A percentile compares a stretch with the other conserved stretches of the same genome.
phyloP scores from a whole-genome alignment of 2,329 filamentous ascomycete species.

The Ceratocystis papillata region DNA sequence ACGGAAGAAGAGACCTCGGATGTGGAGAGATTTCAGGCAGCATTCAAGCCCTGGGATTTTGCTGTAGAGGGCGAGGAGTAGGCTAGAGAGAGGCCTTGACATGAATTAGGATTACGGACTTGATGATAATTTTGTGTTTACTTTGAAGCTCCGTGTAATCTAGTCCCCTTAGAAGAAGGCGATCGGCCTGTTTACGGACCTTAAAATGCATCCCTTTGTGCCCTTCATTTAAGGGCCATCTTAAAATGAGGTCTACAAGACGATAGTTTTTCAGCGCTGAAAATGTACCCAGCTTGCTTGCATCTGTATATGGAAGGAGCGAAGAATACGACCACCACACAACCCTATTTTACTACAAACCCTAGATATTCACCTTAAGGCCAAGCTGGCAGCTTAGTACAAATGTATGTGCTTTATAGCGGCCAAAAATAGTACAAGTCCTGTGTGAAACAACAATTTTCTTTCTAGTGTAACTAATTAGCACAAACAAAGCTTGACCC shows the following conservation, averaged over 20 bases:
- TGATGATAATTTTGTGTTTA: neutral
- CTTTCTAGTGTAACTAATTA: neutral
- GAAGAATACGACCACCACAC: no score
- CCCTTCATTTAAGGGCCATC: no score
- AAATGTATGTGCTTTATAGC: no score
- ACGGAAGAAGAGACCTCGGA: conserved; percentile 69
- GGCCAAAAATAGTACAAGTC: neutral
- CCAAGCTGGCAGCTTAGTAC: no score
- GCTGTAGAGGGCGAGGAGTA: conserved; percentile 34
- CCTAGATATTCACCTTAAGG: neutral
- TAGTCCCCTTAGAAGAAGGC: no score
- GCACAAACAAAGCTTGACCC: neutral
- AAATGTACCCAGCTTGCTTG: no score
- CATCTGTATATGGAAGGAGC: no score
- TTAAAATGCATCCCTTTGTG: no score
- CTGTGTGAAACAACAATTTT: conserved; percentile 9
- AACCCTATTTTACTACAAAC: neutral
- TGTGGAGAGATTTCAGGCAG: conserved; percentile 64
- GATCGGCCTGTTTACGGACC: no score
- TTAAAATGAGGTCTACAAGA: no score
- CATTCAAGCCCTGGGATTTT: conserved; percentile 83
- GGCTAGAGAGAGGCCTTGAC: neutral
- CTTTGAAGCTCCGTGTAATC: no score
- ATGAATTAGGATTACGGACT: neutral
- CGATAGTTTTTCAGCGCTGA: no score